Evolutionary conservation across 1,139 yeast species (phyloP), one percentile per base, ranked within the genome.

Genomic region (Sugiyamaella japonica): DNA sequence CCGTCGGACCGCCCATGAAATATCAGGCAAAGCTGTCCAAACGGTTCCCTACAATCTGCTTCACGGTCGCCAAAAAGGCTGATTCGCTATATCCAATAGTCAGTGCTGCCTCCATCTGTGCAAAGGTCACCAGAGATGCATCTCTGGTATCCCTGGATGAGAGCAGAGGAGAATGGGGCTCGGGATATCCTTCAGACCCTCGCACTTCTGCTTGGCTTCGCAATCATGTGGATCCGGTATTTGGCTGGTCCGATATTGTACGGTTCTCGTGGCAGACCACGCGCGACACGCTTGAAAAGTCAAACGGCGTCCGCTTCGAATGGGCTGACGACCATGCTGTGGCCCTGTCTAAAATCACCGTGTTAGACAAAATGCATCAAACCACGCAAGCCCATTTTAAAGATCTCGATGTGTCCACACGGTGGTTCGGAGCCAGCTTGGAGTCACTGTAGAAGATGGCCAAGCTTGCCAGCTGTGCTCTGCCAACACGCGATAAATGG

Each of bases 181-280:
- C 96, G 0, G 99, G 99, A 0, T 93, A 93, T 68, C 99, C 99
- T 0, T 82, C 95, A 2, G 99, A 95, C 69, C 95, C 97, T 4
- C 82, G 83, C 57, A 93, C 99, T 0, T 78, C 81, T 15, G 65
- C 66, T 28, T 95, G 97, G 96, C 74, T 93, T 44, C 76, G 78
- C 44, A 62, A 70, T 0, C 74, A 78, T 41, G 81, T 87, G 34
- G 89, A 89, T 66, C 80, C 81, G 2, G 75, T 91, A 16, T 89
- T 89, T 72, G 99, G 99, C 0, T 95, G 98, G 98, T 79, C 83
- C 48, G 78, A 77, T 50, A 75, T 89, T 47, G 84, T 88, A 2
- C 73, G 99, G 54, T 93, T 86, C 65, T 89, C 96, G 47, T 93
- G 99, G 99, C 95, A 89, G 65, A 93, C 99, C 0, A 84, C 97